Percentiles rank a stretch among this genome's conserved stretches.
phyloP scores from a whole-genome alignment of 805 yeast genomes.

The Trichomonascus vanleenenianus region DNA sequence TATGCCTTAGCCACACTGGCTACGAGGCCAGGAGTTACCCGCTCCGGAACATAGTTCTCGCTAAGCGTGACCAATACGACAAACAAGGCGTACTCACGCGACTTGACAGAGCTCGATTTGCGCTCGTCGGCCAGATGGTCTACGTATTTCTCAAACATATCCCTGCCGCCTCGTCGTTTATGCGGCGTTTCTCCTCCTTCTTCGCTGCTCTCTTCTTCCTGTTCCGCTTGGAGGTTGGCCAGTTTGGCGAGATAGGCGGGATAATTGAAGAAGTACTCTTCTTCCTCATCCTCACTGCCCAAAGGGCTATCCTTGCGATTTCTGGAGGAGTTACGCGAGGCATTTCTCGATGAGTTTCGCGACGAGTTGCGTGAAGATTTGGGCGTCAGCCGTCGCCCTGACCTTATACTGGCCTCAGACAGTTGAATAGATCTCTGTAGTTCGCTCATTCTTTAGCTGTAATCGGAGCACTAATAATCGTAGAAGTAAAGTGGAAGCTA shows the following conservation, averaged over 20 bases:
- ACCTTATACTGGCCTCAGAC: no score
- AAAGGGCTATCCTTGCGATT: constrained; percentile 6
- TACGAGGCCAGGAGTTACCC: constrained; percentile 16
- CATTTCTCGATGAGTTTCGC: no score
- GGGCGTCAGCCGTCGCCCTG: no score
- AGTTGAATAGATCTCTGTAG: no score
- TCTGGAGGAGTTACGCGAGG: no score
- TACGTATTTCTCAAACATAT: constrained; percentile 16
- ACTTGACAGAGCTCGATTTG: constrained; percentile 24
- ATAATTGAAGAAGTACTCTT: constrained; percentile 14
- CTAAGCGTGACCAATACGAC: constrained; percentile 22
- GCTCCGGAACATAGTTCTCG: constrained; percentile 26
- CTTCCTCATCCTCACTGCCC: constrained; percentile 17
- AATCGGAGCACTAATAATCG: no score
- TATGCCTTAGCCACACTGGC: constrained; percentile 19
- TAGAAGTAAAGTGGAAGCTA: no score
- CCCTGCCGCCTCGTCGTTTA: constrained; percentile 3
- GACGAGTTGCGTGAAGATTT: no score
- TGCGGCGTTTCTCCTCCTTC: constrained; percentile 3
- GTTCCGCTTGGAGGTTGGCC: not conserved
- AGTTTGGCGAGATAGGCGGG: constrained; percentile 4
- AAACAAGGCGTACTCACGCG: constrained; percentile 27
- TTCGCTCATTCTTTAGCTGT: no score
- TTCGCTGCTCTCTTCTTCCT: not conserved
- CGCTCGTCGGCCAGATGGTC: constrained; percentile 25